Conservation (phyloP, 306 rosid genomes). For the Casuarina cunninghamiana region DNA sequence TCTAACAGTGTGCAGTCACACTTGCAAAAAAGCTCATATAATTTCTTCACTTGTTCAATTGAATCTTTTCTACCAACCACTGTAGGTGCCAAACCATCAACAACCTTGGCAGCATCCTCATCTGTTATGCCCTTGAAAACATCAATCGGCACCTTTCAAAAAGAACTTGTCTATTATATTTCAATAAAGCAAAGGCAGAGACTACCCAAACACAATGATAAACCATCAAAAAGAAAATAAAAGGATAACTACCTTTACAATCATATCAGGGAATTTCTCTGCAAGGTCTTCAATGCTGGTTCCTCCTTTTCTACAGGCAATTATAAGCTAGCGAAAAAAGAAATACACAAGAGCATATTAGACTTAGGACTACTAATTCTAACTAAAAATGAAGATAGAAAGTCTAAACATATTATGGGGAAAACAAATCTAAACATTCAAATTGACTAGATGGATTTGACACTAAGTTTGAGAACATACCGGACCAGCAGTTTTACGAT, state of each 20-base stretch:
- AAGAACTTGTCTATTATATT: slow-evolving; percentile 28
- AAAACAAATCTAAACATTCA: slow-evolving; percentile 16
- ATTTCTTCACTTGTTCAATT: slow-evolving; percentile 97
- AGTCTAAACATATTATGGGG: not conserved
- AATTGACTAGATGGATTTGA: slow-evolving; percentile 12
- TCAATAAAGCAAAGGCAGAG: slow-evolving; percentile 12
- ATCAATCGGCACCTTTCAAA: slow-evolving; percentile 82
- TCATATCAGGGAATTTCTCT: slow-evolving; percentile 94
- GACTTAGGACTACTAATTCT: not conserved
- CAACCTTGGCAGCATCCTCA: slow-evolving; percentile 93
- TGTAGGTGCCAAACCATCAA: slow-evolving; percentile 92
- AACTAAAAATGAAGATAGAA: not conserved
- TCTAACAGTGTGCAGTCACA: slow-evolving; percentile 93
- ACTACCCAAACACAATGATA: slow-evolving; percentile 7
- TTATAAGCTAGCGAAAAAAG: slow-evolving; percentile 61
- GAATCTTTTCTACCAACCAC: slow-evolving; percentile 70
- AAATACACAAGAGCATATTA: slow-evolving; percentile 13
- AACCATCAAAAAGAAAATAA: slow-evolving; percentile 23
- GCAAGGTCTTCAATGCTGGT: slow-evolving; percentile 99
- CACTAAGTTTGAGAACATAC: slow-evolving; percentile 55
- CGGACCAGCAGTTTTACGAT: slow-evolving; percentile 89
- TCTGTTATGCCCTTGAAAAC: slow-evolving; percentile 91
- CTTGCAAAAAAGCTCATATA: slow-evolving; percentile 77
- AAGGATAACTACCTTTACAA: slow-evolving; percentile 62
- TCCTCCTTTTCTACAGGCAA: slow-evolving; percentile 97